A percentile compares a stretch with the other conserved stretches of the same genome.
phyloP scores from a whole-genome alignment of 148 eudicot genomes.

The Silene conica region DNA sequence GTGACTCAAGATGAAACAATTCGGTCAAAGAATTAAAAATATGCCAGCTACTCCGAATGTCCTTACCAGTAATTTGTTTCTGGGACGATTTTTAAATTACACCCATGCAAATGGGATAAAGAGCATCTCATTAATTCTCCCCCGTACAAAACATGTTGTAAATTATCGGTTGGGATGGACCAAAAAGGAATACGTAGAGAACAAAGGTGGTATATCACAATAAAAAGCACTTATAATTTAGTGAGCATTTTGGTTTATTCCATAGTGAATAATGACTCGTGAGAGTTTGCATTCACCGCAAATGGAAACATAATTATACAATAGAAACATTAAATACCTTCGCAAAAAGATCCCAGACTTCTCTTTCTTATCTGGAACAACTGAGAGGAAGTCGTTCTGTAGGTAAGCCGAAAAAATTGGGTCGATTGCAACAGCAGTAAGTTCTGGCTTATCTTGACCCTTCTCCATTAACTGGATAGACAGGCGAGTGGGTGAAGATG shows the following conservation, averaged over 20 bases:
- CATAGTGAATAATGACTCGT: background rate
- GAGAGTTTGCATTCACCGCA: background rate
- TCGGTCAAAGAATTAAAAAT: no score
- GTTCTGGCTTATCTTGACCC: slow-evolving; percentile 65
- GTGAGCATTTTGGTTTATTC: background rate
- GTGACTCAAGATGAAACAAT: no score
- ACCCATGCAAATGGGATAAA: background rate
- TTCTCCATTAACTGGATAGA: slow-evolving; percentile 73
- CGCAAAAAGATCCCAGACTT: slow-evolving; percentile 54
- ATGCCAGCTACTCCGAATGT: background rate
- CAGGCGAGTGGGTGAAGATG: slow-evolving; percentile 47
- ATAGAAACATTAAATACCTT: slow-evolving; percentile 40
- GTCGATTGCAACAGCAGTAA: slow-evolving; percentile 52
- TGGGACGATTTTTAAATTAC: background rate
- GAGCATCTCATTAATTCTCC: background rate
- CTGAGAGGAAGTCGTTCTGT: slow-evolving; percentile 46
- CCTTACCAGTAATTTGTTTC: background rate
- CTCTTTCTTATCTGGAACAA: slow-evolving; percentile 41
- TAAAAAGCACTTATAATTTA: background rate
- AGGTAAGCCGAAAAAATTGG: slow-evolving; percentile 64
- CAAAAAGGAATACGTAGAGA: background rate
- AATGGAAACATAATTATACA: background rate
- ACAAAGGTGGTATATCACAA: background rate
- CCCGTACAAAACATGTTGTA: background rate
- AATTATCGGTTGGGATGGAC: background rate